Base-by-base conservation (phyloP, 192 early-diverging fungal genomes). In the Funneliformis geosporum region DNA sequence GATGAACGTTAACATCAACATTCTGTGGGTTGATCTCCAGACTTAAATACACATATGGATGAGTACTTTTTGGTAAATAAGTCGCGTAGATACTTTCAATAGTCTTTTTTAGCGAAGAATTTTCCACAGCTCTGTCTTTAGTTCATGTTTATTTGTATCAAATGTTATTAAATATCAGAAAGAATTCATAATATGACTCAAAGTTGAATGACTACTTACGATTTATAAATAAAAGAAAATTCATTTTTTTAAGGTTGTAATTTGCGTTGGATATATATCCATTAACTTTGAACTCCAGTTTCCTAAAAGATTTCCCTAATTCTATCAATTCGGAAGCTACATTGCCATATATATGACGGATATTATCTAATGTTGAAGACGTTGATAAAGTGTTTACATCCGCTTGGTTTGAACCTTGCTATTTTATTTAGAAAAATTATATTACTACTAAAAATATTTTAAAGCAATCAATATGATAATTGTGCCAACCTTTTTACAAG, bases 1-100 rank as follows among this genome's bases (percentile, higher is more conserved):
- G 97, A 84, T 99, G 98, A 1, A 99, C 96, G 82, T 99, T 99
- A 2, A 99, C 98, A 81, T 99, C 98, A 4, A 99, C 92, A 76
- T 94, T 95, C 62, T 91, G 83, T 0, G 97, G 94, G 44, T 92
- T 92, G 73, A 99, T 94, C 23, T 90, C 89, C n/a, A 99, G 83
- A 65, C 91, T 90, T 46, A 99, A 82, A 82, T 99, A 99, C 7
- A 95, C 89, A 87, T 97, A 99, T 14, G 94, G 95, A 80, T 96
- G 92, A 7, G 92, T 88, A 43, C 92, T 92, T 84, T 96, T 97
- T 39, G 97, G 96, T 18, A 98, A 85, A 68, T 92, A 90, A 8
- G 88, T 84, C 2, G 89, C 66, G 79, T 98, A 99, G 0, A 99
- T 85, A 6, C 85, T 83, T 75, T 99, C 96, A 60, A 98, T 86